These are phyloP conservation scores for Neurospora sublineolata DNA, from an alignment of 495 filamentous ascomycete species.

Conservation along the genomic window DNA sequence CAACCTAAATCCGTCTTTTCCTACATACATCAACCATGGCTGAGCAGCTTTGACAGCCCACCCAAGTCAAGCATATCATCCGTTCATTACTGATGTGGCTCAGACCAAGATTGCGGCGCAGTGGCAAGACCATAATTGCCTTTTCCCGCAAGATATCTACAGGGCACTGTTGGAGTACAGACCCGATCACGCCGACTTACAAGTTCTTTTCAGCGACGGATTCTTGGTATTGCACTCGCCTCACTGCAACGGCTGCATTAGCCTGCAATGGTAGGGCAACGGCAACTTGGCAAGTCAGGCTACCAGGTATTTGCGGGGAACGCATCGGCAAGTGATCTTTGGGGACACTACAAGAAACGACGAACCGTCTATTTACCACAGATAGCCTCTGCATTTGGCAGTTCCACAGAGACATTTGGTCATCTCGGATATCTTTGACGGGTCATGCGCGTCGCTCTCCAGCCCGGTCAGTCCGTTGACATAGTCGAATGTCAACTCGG, in stretches of 20 bases:
- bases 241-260: neutral
- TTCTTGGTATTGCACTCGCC: neutral
- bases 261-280: neutral
- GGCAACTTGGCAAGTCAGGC: neutral
- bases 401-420: slow-evolving; percentile 59
- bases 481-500: slow-evolving; percentile 86
- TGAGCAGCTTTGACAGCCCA: neutral
- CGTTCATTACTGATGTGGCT: neutral
- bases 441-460: slow-evolving; percentile 39
- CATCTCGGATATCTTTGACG: slow-evolving; percentile 33
- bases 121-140: neutral
- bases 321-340: neutral
- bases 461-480: slow-evolving; percentile 41
- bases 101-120: neutral
- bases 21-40: neutral
- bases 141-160: neutral
- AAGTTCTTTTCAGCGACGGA: neutral
- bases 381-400: slow-evolving; percentile 51
- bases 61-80: neutral
- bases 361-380: slow-evolving; percentile 39
- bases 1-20: neutral
- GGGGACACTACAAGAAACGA: neutral
- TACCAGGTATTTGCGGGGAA: neutral
- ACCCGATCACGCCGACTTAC: neutral
- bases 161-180: neutral